Conservation (phyloP, 2,329 filamentous ascomycete species). For the Colletotrichum orchidophilum region DNA sequence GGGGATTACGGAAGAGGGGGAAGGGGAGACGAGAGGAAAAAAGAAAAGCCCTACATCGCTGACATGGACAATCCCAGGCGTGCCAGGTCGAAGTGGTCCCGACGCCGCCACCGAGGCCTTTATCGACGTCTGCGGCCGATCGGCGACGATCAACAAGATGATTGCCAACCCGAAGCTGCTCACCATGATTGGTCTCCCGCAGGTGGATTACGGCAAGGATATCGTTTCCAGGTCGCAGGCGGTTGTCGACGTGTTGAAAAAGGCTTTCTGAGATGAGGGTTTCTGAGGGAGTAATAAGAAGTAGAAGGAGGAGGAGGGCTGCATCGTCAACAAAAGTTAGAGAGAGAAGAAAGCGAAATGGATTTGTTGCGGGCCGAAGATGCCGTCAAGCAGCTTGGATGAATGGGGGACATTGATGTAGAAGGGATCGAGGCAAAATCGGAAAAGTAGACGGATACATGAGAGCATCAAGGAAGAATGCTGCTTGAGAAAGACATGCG, state of each 20-base stretch:
- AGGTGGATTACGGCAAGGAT: conserved; percentile 41
- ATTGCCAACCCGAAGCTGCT: conserved; percentile 42
- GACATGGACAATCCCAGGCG: conserved; percentile 9
- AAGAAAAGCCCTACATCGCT: background rate
- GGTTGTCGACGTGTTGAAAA: conserved; percentile 36
- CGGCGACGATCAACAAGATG: conserved; percentile 44
- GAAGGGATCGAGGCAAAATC: background rate
- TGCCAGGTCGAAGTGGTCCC: conserved; percentile 21
- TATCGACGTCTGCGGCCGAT: conserved; percentile 43
- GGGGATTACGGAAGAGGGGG: background rate
- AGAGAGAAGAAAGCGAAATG: background rate
- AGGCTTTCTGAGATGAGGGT: background rate
- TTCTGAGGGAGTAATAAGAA: background rate
- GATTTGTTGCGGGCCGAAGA: background rate
- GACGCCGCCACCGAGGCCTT: conserved; percentile 40
- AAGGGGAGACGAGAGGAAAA: background rate
- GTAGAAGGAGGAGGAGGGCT: background rate
- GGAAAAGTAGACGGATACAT: background rate
- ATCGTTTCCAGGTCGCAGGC: conserved; percentile 41
- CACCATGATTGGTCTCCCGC: conserved; percentile 43
- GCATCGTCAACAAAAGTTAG: background rate
- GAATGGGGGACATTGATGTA: background rate
- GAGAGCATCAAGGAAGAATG: background rate
- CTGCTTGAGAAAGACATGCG: background rate
- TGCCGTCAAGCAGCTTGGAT: background rate